A percentile compares a stretch with the other conserved stretches of the same genome.
phyloP scores from a whole-genome alignment of 1,284 basidiomycete genomes.

The Pascua guehoae region DNA sequence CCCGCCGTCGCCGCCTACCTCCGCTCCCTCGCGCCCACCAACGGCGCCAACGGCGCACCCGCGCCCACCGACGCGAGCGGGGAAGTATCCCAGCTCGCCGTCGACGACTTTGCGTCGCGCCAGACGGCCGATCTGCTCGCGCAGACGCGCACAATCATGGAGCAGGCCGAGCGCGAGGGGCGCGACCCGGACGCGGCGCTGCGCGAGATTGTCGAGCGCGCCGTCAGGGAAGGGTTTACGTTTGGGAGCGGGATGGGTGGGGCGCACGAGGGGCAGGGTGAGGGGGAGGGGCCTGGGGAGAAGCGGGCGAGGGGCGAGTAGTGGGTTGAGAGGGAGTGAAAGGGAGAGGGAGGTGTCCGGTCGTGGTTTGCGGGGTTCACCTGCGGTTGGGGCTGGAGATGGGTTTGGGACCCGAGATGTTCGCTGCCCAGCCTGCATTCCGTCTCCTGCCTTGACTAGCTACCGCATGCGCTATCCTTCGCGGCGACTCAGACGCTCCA shows the following conservation, averaged over 20 bases:
- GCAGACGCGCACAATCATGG: slow-evolving; percentile 59
- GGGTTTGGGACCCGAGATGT: too few relatives aligned
- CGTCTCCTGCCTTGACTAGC: too few relatives aligned
- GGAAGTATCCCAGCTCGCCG: slow-evolving; percentile 60
- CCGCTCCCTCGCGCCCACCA: slow-evolving; percentile 50
- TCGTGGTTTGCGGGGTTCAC: too few relatives aligned
- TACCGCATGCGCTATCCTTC: too few relatives aligned
- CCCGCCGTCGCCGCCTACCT: slow-evolving; percentile 72
- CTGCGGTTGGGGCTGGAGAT: too few relatives aligned
- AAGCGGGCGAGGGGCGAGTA: slow-evolving; percentile 10
- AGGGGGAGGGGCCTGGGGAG: background rate
- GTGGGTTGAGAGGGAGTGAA: too few relatives aligned
- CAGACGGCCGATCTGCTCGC: slow-evolving; percentile 67
- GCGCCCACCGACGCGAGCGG: slow-evolving; percentile 1
- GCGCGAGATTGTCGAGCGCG: slow-evolving; percentile 40
- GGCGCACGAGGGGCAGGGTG: background rate
- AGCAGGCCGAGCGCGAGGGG: slow-evolving; percentile 39
- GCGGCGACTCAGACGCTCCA: too few relatives aligned
- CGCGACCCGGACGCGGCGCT: slow-evolving; percentile 42
- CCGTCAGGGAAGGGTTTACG: slow-evolving; percentile 36
- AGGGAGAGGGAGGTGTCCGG: too few relatives aligned
- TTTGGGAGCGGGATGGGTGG: slow-evolving; percentile 14
- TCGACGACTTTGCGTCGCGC: slow-evolving; percentile 64
- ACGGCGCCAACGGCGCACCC: background rate
- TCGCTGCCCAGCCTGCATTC: too few relatives aligned